Base-by-base conservation (phyloP, 208 protist genomes). In the Acanthamoeba triangularis region DNA sequence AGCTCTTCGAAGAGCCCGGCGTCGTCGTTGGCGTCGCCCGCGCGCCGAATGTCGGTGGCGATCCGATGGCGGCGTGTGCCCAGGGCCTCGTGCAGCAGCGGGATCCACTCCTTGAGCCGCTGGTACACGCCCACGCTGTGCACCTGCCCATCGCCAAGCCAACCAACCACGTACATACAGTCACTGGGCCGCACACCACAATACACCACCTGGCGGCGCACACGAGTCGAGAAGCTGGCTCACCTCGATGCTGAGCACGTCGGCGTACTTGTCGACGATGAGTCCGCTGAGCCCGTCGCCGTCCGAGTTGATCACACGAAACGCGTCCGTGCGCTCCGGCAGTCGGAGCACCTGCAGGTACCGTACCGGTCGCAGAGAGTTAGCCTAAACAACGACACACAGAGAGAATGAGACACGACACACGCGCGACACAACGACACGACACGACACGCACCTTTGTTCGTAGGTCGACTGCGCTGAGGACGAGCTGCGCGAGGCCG, bases 201-300 rank as follows among this genome's bases (percentile, higher is more conserved):
- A n/a, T n/a, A n/a, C n/a, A n/a, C n/a, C n/a, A n/a, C n/a, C n/a
- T n/a, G n/a, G n/a, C n/a, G n/a, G n/a, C n/a, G n/a, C n/a, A n/a
- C n/a, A n/a, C n/a, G n/a, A n/a, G n/a, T n/a, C n/a, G n/a, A n/a
- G n/a, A n/a, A n/a, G n/a, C n/a, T n/a, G 20, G 54, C 18, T 16
- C 23, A 88, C 80, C 49, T 88, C 80, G 41, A 88, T 88, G 80
- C 80, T 88, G 47, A 88, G 80, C 13, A 88, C 47, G 35, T 88
- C 80, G 80, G 28, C 80, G 52, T 88, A 88, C 49, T 88, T 88
- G 80, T 88, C 80, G 11, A 88, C 80, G 80, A 88, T 88, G 49
- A 88, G 49, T 0, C 80, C 80, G 80, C 80, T 88, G 35, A 88
- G 80, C 4, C 80, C 80, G 18, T 88, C 80, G 11, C 80, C 80